These are phyloP conservation scores for Geoglossum cookeanum DNA, from an alignment of 2,329 filamentous ascomycete genomes.

Conservation along the genomic window DNA sequence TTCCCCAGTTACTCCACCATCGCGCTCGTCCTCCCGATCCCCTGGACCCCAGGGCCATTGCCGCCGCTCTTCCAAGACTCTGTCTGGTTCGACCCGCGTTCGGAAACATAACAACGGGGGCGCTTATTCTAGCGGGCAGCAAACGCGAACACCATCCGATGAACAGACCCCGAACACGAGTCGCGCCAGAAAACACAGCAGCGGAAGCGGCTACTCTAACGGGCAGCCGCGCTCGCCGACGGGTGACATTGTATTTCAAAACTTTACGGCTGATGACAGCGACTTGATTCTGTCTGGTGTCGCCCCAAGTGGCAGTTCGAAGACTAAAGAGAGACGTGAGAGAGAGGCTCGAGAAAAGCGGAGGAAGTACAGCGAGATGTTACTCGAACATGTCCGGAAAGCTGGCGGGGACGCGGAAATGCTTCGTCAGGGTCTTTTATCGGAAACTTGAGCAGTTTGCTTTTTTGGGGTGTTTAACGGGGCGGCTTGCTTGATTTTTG, in stretches of 20 bases:
- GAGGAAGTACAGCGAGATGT: conserved; percentile 46
- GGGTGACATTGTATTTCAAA: conserved; percentile 44
- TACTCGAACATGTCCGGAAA: conserved; percentile 47
- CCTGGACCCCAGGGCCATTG: not conserved
- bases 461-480: not conserved
- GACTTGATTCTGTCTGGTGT: conserved; percentile 70
- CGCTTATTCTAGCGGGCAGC: not conserved
- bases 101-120: not conserved
- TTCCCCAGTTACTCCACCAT: not conserved
- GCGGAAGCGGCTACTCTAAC: not conserved
- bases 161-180: not conserved
- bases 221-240: not conserved
- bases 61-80: not conserved
- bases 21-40: not conserved
- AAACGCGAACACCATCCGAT: not conserved
- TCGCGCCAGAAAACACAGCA: not conserved
- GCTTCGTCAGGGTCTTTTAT: conserved; percentile 12
- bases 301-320: conserved; percentile 74
- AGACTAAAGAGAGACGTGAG: conserved; percentile 86
- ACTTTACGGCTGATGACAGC: conserved; percentile 70
- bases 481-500: not conserved
- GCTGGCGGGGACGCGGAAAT: conserved; percentile 44
- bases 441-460: not conserved
- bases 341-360: conserved; percentile 69
- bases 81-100: not conserved